Percentiles rank a stretch among this genome's conserved stretches.
phyloP scores from a whole-genome alignment of 345 rosid genomes.

The Reutealis trisperma region DNA sequence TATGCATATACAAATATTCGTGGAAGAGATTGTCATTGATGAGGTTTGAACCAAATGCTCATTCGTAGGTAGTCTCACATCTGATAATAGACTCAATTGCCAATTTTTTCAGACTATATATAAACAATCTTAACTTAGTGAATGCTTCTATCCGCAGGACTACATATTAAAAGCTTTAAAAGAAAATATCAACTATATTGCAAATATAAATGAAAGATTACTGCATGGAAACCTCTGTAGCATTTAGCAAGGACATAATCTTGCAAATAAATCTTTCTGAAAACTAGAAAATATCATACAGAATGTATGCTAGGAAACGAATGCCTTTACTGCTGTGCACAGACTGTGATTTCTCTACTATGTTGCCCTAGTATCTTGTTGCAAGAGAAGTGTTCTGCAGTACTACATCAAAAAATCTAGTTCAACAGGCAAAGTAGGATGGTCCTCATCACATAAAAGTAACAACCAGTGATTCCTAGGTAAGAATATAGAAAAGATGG shows the following conservation, averaged over 20 bases:
- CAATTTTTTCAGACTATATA: too few species aligned
- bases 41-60: too few species aligned
- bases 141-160: too few species aligned
- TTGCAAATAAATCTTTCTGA: background rate
- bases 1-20: too few species aligned
- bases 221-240: background rate
- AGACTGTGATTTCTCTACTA: background rate
- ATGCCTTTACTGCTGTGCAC: background rate
- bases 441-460: slow-evolving; percentile 28
- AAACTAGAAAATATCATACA: background rate
- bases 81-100: too few species aligned
- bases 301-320: background rate
- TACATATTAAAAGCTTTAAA: too few species aligned
- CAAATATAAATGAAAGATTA: background rate
- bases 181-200: background rate
- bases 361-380: background rate
- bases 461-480: slow-evolving; percentile 26
- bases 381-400: background rate
- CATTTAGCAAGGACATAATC: too few species aligned
- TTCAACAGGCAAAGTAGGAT: slow-evolving; percentile 11
- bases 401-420: background rate
- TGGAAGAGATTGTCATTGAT: too few species aligned
- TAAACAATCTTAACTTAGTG: too few species aligned
- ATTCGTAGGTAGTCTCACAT: too few species aligned
- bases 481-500: slow-evolving; percentile 18